Evolutionary conservation across 2,329 filamentous ascomycete species (phyloP), one percentile per base, ranked within the genome.

Genomic region (Pseudocercospora fuligena): DNA sequence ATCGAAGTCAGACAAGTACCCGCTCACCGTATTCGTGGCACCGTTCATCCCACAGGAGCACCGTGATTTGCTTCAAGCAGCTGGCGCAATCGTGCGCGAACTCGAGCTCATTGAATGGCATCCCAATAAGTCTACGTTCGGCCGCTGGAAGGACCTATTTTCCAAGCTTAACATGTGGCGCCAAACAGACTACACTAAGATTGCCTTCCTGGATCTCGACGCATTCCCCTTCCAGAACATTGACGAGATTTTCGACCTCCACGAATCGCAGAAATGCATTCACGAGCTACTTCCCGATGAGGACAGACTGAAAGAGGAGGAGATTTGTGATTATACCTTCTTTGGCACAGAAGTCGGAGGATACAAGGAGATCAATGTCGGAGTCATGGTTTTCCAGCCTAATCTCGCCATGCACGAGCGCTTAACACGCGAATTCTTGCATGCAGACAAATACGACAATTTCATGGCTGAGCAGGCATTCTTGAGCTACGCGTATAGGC

Each of bases 91-190:
- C 25, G 70, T 72, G 21, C 64, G 65, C 3, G 70, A 72, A 57
- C 60, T 72, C 36, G 69, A 70, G 11, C 58, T 70, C 27, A 61
- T 72, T 5, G 61, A 66, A 12, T 70, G 66, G 36, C 67, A 72
- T 36, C 66, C 70, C 0, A 65, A 65, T 11, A 63, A 64, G 47
- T 40, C 65, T 11, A 66, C 65, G 7, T 70, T 69, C 33, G 63
- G 57, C 6, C 65, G 68, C 47, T 69, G 67, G 68, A 63, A 57
- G 27, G 70, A 72, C 31, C 60, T 72, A 67, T 97, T 97, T 76
- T 97, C 94, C 72, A 98, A 98, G 83, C 93, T 98, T 80, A 90
- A 92, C 72, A 85, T 98, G 25, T 98, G 94, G 94, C 91, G 90
- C 71, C 91, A 93, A 79, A 90, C 88, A 1, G 92, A 96, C 76